Base-by-base conservation (phyloP, 2,329 filamentous ascomycete species). In the Neurospora crassa region DNA sequence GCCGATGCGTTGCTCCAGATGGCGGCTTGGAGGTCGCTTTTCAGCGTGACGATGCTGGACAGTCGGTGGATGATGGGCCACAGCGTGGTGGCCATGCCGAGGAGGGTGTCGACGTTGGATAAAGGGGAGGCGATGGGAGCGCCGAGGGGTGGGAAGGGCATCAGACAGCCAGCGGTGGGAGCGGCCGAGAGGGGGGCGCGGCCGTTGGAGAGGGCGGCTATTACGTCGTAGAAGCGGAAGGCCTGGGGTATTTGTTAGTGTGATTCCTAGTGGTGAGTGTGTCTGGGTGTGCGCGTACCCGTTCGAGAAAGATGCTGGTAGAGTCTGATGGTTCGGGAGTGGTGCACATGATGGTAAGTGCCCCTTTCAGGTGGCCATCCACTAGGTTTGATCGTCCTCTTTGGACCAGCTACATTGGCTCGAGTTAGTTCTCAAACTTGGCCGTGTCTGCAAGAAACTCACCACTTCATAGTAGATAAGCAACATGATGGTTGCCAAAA, bases 161-260 rank as follows among this genome's bases (percentile, higher is more conserved):
- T 77, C 2, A 86, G 80, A 34, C 83, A 82, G 18, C 83, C 82
- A 5, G 82, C 81, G 14, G 83, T 82, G 2, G 85, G 83, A 3
- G 84, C 82, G 14, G 81, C 83, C 1, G 86, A 86, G 14, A 89
- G 81, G 1, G 88, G 87, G 5, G 86, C 81, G 14, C 86, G 88
- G 70, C 87, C 87, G 69, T 89, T 84, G 0, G 88, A 90, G 40
- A 90, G 80, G 1, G 88, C 88, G 6, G 88, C 85, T 71, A 90
- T 90, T 29, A 90, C 88, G 76, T 90, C 88, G 79, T 90, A 90
- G 75, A 90, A 90, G 6, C 86, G 84, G 74, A 90, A 90, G 1
- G 88, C 87, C 88, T 90, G 70, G 3, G 20, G 6, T 8, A 29
- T 29, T 2, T 7, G 37, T 29, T 11, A 20, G 47, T 70, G 14